These are phyloP conservation scores for Pleurotus salmoneostramineus DNA, from an alignment of 768 basidiomycete genomes.

Conservation along the genomic window DNA sequence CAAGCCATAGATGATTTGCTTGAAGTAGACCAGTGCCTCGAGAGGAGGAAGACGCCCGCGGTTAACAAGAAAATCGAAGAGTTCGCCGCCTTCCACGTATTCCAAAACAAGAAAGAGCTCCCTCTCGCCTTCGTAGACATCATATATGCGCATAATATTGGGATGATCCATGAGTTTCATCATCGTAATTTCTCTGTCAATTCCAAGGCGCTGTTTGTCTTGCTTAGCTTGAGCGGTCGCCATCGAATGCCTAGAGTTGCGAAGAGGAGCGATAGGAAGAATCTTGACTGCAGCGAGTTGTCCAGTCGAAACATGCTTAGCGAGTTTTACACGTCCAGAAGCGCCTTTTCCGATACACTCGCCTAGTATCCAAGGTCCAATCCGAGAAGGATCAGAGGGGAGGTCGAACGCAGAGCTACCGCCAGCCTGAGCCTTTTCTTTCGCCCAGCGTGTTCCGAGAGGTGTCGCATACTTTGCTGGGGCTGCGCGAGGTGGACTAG, in stretches of 20 bases:
- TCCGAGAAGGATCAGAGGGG: slow-evolving; percentile 77
- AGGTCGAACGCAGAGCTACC: slow-evolving; percentile 71
- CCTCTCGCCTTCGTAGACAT: slow-evolving; percentile 90
- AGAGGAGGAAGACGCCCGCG: slow-evolving; percentile 73
- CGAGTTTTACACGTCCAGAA: slow-evolving; percentile 92
- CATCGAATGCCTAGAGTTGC: slow-evolving; percentile 67
- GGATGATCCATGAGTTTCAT: slow-evolving; percentile 99
- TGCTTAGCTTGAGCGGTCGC: slow-evolving; percentile 65
- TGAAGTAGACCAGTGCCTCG: slow-evolving; percentile 90
- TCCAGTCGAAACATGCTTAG: slow-evolving; percentile 78
- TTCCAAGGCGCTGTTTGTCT: slow-evolving; percentile 79
- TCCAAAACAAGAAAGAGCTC: slow-evolving; percentile 93
- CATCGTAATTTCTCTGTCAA: slow-evolving; percentile 95
- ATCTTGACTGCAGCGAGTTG: slow-evolving; percentile 97
- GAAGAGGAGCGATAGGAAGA: slow-evolving; percentile 76
- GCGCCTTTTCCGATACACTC: slow-evolving; percentile 94
- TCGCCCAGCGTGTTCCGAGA: slow-evolving; percentile 81
- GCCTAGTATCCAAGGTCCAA: slow-evolving; percentile 92
- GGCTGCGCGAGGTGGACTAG: slow-evolving; percentile 66
- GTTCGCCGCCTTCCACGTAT: slow-evolving; percentile 93
- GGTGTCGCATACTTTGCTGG: slow-evolving; percentile 69
- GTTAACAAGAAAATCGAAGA: slow-evolving; percentile 95
- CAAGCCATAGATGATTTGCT: slow-evolving; percentile 92
- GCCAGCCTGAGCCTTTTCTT: slow-evolving; percentile 81
- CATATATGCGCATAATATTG: slow-evolving; percentile 92